Percentiles rank a stretch among this genome's conserved stretches.
Evolutionary conservation across 1,284 basidiomycete species (phyloP).

Genomic region (Malassezia globosa): DNA sequence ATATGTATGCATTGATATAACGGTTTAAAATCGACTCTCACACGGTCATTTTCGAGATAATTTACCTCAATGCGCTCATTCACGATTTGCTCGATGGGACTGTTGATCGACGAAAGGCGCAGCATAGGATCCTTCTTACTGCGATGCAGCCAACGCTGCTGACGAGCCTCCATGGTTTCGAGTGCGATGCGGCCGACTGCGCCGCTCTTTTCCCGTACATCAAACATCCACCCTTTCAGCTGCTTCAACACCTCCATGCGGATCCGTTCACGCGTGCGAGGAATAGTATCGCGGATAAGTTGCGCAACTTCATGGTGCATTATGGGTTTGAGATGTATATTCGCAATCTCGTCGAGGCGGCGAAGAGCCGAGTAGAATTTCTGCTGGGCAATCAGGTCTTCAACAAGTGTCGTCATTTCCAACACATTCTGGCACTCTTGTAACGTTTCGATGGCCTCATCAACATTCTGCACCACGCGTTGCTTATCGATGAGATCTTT

Average conservation of each 20-base stretch:
- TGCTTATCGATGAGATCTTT: slow-evolving; percentile 61
- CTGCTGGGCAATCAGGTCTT: slow-evolving; percentile 74
- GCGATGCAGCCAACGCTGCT: slow-evolving; percentile 64
- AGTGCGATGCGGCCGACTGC: slow-evolving; percentile 78
- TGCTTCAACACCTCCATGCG: slow-evolving; percentile 86
- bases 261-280: slow-evolving; percentile 75
- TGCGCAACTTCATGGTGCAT: slow-evolving; percentile 86
- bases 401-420: slow-evolving; percentile 86
- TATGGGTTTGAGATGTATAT: slow-evolving; percentile 68
- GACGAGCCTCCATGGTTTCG: slow-evolving; percentile 75
- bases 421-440: slow-evolving; percentile 83
- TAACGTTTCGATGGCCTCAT: slow-evolving; percentile 87
- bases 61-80: slow-evolving; percentile 91
- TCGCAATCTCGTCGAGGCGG: slow-evolving; percentile 56
- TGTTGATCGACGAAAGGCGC: slow-evolving; percentile 72
- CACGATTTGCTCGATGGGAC: slow-evolving; percentile 81
- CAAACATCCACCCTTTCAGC: slow-evolving; percentile 92
- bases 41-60: slow-evolving; percentile 76
- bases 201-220: slow-evolving; percentile 77
- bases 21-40: slow-evolving; percentile 84
- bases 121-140: slow-evolving; percentile 37
- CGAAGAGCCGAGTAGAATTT: slow-evolving; percentile 87
- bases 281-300: slow-evolving; percentile 78
- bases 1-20: slow-evolving; percentile 96
- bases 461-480: slow-evolving; percentile 81